Base-by-base conservation (phyloP, 2,329 filamentous ascomycete species). In the Penicillium aurantiogriseum region DNA sequence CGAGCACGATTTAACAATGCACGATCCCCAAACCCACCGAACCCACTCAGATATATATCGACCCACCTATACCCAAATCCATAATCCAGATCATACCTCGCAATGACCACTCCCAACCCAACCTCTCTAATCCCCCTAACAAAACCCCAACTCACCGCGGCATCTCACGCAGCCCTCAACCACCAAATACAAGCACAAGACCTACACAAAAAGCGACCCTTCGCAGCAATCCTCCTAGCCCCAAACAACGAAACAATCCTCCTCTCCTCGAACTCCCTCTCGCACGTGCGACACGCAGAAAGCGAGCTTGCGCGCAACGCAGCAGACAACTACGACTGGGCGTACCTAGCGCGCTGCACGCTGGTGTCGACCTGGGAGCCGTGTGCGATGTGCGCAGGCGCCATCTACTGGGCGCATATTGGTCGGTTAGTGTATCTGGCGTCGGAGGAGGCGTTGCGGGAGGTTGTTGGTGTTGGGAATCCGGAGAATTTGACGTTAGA, bases 291-390 rank as follows among this genome's bases (percentile, higher is more conserved):
- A 59, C 81, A 83, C 61, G 80, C 81, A 17, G 81, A 83, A 67
- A 76, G 75, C 48, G 78, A 77, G 42, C 72, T 83, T 5, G 81
- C 80, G 1, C 76, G 79, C 35, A 72, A 82, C 31, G 79, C 80
- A 1, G 77, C 80, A 17, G 66, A 71, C 6, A 81, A 83, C 62
- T 83, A 78, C 62, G 69, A 75, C 3, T 77, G 79, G 59, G 72
- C 75, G 15, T 83, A 79, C 62, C 73, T 83, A 2, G 79, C 77
- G 70, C 66, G 64, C 38, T 83, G 80, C 63, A 82, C 80, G 0
- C 66, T 83, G 39, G 77, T 82, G 46, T 79, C 76, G 23, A 83
- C 81, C 11, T 83, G 81, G 81, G 81, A 83, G 66, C 81, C 81
- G 2, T 83, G 81, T 58, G 80, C 79, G 21, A 83, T 83, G 81